Evolutionary conservation across 2,329 filamentous ascomycete genomes (phyloP).

Genomic region (Rutstroemia sp.): DNA sequence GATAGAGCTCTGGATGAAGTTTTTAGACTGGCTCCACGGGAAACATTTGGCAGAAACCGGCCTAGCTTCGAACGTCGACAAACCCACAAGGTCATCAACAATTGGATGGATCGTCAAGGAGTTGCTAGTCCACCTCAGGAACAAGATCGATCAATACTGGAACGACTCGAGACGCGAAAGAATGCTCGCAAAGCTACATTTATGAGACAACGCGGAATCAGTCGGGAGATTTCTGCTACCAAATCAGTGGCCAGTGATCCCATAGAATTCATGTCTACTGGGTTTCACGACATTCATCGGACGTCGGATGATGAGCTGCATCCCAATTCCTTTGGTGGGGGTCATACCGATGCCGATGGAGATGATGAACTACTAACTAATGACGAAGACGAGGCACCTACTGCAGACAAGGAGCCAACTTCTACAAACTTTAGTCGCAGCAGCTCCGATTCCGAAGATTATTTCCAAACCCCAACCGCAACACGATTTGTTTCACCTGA

Average conservation of each 20-base stretch:
- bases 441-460: slow-evolving; percentile 37
- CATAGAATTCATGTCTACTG: slow-evolving; percentile 50
- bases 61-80: slow-evolving; percentile 59
- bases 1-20: slow-evolving; percentile 87
- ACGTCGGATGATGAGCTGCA: slow-evolving; percentile 8
- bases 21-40: slow-evolving; percentile 67
- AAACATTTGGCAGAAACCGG: slow-evolving; percentile 51
- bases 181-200: slow-evolving; percentile 22
- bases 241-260: slow-evolving; percentile 57
- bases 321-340: slow-evolving; percentile 17
- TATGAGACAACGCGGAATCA: slow-evolving; percentile 13
- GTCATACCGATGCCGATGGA: slow-evolving; percentile 58
- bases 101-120: slow-evolving; percentile 77
- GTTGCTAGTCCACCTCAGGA: slow-evolving; percentile 50
- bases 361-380: slow-evolving; percentile 86
- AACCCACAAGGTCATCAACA: slow-evolving; percentile 73
- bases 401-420: slow-evolving; percentile 32
- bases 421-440: slow-evolving; percentile 29
- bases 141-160: slow-evolving; percentile 50
- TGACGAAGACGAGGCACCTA: slow-evolving; percentile 60
- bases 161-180: slow-evolving; percentile 44
- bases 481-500: slow-evolving; percentile 31
- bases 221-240: slow-evolving; percentile 37
- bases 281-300: slow-evolving; percentile 16
- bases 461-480: slow-evolving; percentile 46